Evolutionary conservation across 257 asterid species (phyloP), one percentile per base, ranked within the genome.

Genomic region (Verbena officinalis): DNA sequence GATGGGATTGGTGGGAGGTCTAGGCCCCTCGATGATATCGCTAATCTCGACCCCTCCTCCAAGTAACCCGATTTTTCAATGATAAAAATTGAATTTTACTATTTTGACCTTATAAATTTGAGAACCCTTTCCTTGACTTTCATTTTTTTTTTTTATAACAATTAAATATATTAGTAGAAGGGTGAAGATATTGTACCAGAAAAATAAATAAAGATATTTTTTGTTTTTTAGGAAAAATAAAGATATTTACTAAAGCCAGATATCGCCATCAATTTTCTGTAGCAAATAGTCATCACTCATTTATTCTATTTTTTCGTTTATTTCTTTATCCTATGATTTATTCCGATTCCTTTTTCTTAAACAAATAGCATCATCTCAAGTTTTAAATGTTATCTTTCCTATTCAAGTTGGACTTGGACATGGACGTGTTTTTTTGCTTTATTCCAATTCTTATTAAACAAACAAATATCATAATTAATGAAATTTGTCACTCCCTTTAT

Each of bases 1-100:
- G 19, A 0, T 17, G 71, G 45, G 52, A 40, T 22, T 33, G 23
- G 33, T 2, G 33, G 9, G 43, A n/a, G 45, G 33, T 8, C 10
- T 5, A 3, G 43, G 49, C 9, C 50, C 77, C 42, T 75, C 74
- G 84, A 22, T 59, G 1, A 42, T 52, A 51, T 76, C 95, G 88
- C 76, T 52, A 12, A 48, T 67, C 74, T 71, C 82, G 65, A 59
- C 86, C 86, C 91, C 86, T 77, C 67, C 69, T 69, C 73, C 89
- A 77, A 73, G 82, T 42, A 74, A 82, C 49, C 65, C 62, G n/a
- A 48, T 56, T 19, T 36, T 62, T 66, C 21, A 2, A 1, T 24
- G n/a, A 0, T 6, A 3, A 30, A 2, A 2, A 2, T 27, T 14
- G 53, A 19, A 5, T 14, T 60, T 73, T 36, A 67, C 78, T 12